Percentiles rank a stretch among this genome's conserved stretches.
These are phyloP conservation scores for Solanum appendiculatum DNA, from an alignment of 257 asterid species.

Conservation along the genomic window DNA sequence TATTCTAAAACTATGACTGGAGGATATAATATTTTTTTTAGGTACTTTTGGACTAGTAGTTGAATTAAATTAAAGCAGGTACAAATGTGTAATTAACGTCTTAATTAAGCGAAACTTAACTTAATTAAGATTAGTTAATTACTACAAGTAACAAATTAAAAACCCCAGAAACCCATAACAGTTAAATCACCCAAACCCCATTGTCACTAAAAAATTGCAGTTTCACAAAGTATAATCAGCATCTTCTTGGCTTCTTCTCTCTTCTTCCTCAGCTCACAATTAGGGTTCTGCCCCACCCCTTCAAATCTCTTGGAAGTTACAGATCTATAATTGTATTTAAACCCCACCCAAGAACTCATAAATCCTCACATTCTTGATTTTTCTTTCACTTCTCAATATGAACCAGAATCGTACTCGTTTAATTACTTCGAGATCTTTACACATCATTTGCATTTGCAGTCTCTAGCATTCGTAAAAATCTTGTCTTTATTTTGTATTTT, in stretches of 20 bases:
- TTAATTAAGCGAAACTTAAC: background rate
- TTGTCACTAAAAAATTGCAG: background rate
- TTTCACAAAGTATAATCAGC: background rate
- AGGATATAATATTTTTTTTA: background rate
- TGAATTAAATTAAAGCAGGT: background rate
- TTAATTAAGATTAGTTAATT: background rate
- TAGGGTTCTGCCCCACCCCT: background rate
- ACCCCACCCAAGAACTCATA: background rate
- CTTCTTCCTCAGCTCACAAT: background rate
- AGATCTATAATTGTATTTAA: background rate
- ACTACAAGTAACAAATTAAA: background rate
- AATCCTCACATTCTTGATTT: background rate
- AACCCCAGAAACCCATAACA: background rate
- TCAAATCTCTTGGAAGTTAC: background rate
- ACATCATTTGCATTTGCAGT: background rate
- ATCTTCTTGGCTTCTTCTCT: background rate
- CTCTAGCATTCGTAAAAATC: background rate
- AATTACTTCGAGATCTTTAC: slow-evolving; percentile 2
- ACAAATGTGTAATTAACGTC: background rate
- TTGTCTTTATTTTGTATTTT: background rate
- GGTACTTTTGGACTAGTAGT: background rate
- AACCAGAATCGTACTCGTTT: background rate
- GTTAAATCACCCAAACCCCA: background rate
- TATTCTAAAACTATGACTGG: background rate
- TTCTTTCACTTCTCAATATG: background rate